Evolutionary conservation across 805 yeast species (phyloP), one percentile per base, ranked within the genome.

Genomic region (Metschnikowia noctiluminum): DNA sequence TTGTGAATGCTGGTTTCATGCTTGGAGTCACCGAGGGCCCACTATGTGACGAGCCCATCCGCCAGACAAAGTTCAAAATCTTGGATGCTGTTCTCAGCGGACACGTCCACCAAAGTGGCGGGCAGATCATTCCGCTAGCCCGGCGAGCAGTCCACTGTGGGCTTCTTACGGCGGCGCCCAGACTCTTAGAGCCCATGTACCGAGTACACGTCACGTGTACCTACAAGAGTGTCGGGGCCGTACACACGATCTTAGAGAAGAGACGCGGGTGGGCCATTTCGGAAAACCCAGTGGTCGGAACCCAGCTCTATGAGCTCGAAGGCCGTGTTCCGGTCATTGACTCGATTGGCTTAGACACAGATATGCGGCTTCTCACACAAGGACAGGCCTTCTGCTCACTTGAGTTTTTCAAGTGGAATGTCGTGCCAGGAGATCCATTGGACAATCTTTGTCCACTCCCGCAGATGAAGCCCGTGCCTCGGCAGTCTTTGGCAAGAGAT

Each of bases 21-120:
- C 87, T 96, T 94, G 85, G 86, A 2, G 74, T 80, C 0, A 74
- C 81, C 48, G 96, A 88, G 58, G 99, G 99, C 0, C 99, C 99
- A 0, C 70, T 94, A n/a, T 82, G 95, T 52, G 96, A 87, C 51
- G 97, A 89, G 61, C 84, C 87, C 0, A 73, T 94, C 7, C 69
- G 87, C 45, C 78, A 83, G 46, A 80, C 84, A 6, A 82, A 79
- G 53, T 89, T 94, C 65, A 80, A 81, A 47, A 74, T 94, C 37
- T 72, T 89, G 41, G 88, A 84, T 48, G 79, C 81, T 0, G 68
- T 70, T 0, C 59, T 87, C 3, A 75, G 85, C 6, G 65, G 72
- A 0, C 69, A 73, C 6, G 56, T 74, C 2, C 80, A 76, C 37
- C 66, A 84, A 38, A 78, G 80, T 28, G 87, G 82, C 1, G 64